Conservation (phyloP, 1,284 basidiomycete genomes). For the Gomphus sp. region DNA sequence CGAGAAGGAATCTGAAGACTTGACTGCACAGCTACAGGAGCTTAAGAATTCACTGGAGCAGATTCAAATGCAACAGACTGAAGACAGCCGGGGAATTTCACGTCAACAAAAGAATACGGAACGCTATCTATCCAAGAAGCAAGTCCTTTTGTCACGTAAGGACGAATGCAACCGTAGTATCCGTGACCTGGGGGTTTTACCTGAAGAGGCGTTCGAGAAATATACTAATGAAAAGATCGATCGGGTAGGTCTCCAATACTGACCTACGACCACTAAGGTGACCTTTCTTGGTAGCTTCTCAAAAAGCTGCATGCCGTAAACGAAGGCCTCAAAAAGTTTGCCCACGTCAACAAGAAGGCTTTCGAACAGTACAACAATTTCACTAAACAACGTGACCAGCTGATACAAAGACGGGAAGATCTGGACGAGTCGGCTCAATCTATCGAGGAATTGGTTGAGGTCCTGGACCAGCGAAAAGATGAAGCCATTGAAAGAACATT, state of each 20-base stretch:
- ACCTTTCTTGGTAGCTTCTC: slow-evolving; percentile 50
- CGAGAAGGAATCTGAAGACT: slow-evolving; percentile 64
- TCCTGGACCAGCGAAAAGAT: slow-evolving; percentile 94
- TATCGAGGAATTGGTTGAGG: slow-evolving; percentile 92
- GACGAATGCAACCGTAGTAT: slow-evolving; percentile 94
- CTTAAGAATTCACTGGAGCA: slow-evolving; percentile 62
- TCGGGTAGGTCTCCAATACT: slow-evolving; percentile 41
- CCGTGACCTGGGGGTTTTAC: slow-evolving; percentile 91
- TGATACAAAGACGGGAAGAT: slow-evolving; percentile 80
- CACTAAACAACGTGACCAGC: slow-evolving; percentile 92
- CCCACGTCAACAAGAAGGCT: slow-evolving; percentile 99
- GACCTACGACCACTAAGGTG: not conserved
- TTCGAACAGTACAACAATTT: slow-evolving; percentile 98
- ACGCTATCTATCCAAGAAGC: slow-evolving; percentile 85
- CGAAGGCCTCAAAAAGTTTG: slow-evolving; percentile 90
- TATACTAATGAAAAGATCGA: slow-evolving; percentile 81
- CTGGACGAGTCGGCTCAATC: slow-evolving; percentile 83
- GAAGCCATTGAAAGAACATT: slow-evolving; percentile 98
- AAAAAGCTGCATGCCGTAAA: slow-evolving; percentile 88
- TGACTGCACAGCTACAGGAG: slow-evolving; percentile 58
- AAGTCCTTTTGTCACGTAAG: slow-evolving; percentile 75
- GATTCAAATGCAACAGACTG: slow-evolving; percentile 72
- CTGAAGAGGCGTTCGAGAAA: slow-evolving; percentile 96
- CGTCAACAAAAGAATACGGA: slow-evolving; percentile 93
- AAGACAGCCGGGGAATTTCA: slow-evolving; percentile 79